These are phyloP conservation scores for Zostera marina DNA, from an alignment of 116 monocot species.

Conservation along the genomic window DNA sequence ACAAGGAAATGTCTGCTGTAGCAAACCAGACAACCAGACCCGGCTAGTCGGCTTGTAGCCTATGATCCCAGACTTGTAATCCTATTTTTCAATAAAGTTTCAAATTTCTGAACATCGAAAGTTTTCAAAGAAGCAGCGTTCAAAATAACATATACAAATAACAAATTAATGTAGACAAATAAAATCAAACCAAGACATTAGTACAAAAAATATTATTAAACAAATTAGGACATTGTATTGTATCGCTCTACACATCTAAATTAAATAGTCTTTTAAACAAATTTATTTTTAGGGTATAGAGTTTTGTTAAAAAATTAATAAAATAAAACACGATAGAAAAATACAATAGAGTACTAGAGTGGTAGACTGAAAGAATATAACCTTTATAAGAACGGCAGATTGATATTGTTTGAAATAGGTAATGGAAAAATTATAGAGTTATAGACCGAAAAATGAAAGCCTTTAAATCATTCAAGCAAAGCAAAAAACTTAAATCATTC, in stretches of 20 bases:
- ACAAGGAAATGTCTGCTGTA: no score
- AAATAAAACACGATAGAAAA: not conserved
- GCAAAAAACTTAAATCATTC: constrained; percentile 45
- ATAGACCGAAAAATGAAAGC: not conserved
- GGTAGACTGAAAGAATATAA: not conserved
- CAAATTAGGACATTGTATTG: no score
- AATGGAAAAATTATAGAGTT: not conserved
- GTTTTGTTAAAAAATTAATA: no score
- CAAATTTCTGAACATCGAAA: not conserved
- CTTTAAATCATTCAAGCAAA: constrained; percentile 2
- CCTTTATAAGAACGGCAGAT: not conserved
- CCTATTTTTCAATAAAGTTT: not conserved
- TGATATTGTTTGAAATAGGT: not conserved
- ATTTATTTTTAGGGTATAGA: no score
- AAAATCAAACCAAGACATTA: no score
- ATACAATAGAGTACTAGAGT: no score
- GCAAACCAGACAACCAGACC: no score
- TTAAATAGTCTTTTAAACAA: no score
- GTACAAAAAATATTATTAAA: no score
- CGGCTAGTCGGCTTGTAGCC: no score
- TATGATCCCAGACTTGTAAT: no score
- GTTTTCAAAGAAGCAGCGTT: not conserved
- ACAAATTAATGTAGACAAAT: not conserved
- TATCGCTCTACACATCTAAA: no score
- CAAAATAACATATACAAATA: not conserved